Conservation (phyloP, 2,329 filamentous ascomycete genomes). For the Coniochaeta sp. region DNA sequence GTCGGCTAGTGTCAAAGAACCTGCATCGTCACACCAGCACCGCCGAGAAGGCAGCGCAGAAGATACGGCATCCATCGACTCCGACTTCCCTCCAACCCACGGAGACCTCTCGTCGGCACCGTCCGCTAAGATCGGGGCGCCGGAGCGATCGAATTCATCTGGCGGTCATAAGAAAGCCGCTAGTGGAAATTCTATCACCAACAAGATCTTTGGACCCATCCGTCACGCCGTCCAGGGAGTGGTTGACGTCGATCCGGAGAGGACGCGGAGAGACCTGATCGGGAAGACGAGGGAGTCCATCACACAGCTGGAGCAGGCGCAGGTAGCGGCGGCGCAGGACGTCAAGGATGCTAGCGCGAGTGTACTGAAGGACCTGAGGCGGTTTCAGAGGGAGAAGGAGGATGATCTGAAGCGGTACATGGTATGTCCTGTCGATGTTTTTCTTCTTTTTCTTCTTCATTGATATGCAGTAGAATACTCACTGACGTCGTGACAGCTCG, state of each 20-base stretch:
- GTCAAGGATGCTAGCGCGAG: slow-evolving; percentile 88
- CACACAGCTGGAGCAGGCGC: slow-evolving; percentile 78
- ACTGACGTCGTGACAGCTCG: slow-evolving; percentile 49
- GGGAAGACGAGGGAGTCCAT: slow-evolving; percentile 92
- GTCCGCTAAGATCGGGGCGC: slow-evolving; percentile 67
- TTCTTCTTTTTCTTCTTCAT: background rate
- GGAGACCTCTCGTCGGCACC: slow-evolving; percentile 61
- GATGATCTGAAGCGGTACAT: slow-evolving; percentile 90
- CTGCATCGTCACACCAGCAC: slow-evolving; percentile 38
- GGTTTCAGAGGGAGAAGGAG: slow-evolving; percentile 94
- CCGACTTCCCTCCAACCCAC: slow-evolving; percentile 88
- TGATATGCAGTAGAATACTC: background rate
- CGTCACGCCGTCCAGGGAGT: slow-evolving; percentile 95
- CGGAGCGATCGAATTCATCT: slow-evolving; percentile 40
- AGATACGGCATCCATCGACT: slow-evolving; percentile 87
- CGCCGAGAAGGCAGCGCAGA: slow-evolving; percentile 54
- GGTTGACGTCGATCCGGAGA: slow-evolving; percentile 90
- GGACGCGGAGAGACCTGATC: slow-evolving; percentile 85
- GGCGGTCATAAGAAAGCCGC: slow-evolving; percentile 68
- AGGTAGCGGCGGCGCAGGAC: slow-evolving; percentile 81
- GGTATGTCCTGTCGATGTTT: slow-evolving; percentile 49
- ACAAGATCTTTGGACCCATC: slow-evolving; percentile 89
- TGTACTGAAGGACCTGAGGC: slow-evolving; percentile 79
- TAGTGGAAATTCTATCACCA: slow-evolving; percentile 84
- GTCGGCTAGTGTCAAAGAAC: slow-evolving; percentile 53